These are phyloP conservation scores for Tuber borchii DNA, from an alignment of 495 filamentous ascomycete species.

Conservation along the genomic window DNA sequence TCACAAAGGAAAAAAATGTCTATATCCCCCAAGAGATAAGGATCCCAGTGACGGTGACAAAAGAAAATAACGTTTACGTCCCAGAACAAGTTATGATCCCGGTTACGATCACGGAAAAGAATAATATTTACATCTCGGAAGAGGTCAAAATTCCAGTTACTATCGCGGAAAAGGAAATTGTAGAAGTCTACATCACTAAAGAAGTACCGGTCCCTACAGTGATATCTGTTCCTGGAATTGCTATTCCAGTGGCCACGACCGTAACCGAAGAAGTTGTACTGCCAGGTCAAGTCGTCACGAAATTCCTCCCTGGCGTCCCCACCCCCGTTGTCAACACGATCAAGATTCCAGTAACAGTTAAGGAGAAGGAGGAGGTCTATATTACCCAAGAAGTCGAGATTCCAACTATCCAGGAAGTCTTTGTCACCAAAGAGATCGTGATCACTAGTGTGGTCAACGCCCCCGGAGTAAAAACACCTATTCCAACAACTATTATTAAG, in stretches of 20 bases:
- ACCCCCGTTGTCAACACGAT: conserved; percentile 20
- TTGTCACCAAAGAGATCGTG: conserved; percentile 16
- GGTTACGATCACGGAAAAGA: conserved; percentile 19
- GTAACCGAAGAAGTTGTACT: conserved; percentile 25
- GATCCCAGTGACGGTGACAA: conserved; percentile 31
- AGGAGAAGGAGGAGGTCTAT: conserved; percentile 25
- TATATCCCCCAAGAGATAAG: conserved; percentile 18
- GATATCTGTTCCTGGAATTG: conserved; percentile 22
- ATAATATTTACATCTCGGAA: conserved; percentile 28
- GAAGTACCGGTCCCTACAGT: conserved; percentile 11
- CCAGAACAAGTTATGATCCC: conserved; percentile 22
- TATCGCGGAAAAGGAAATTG: conserved; percentile 25
- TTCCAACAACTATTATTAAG: conserved; percentile 17
- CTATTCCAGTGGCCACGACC: conserved; percentile 24
- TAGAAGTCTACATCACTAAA: conserved; percentile 22
- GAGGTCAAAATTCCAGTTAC: conserved; percentile 27
- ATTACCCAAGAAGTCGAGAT: conserved; percentile 19
- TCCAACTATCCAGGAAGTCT: conserved; percentile 22
- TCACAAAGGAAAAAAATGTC: conserved; percentile 19
- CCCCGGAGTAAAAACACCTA: conserved; percentile 12
- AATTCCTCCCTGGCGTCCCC: conserved; percentile 15
- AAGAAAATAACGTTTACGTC: conserved; percentile 23
- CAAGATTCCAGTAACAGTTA: conserved; percentile 12
- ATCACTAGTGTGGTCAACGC: conserved; percentile 23
- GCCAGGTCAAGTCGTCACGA: conserved; percentile 24